Conservation (phyloP, 306 rosid genomes). For the Prunus armeniaca region DNA sequence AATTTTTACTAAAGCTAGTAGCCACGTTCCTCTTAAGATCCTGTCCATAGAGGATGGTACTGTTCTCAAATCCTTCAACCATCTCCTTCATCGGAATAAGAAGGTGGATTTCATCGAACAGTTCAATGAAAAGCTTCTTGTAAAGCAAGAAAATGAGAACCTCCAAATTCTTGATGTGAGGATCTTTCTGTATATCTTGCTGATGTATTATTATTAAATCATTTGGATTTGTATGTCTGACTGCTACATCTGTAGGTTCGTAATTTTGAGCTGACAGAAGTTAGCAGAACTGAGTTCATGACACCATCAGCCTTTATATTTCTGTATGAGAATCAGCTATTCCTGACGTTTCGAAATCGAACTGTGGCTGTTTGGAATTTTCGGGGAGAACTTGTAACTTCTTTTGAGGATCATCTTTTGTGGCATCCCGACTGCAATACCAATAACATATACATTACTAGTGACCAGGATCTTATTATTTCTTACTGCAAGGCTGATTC, state of each 20-base stretch:
- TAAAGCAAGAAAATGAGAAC: constrained; percentile 95
- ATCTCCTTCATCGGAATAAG: constrained; percentile 83
- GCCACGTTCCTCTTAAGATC: constrained; percentile 88
- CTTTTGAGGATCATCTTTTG: constrained; percentile 89
- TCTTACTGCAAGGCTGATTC: constrained; percentile 93
- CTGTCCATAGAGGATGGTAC: constrained; percentile 93
- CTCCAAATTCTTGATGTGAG: constrained; percentile 94
- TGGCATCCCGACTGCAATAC: constrained; percentile 99
- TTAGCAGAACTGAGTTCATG: constrained; percentile 75
- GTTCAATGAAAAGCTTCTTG: constrained; percentile 95
- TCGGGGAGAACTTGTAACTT: constrained; percentile 90
- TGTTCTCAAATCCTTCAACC: constrained; percentile 84
- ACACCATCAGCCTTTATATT: constrained; percentile 94
- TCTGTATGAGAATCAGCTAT: constrained; percentile 83
- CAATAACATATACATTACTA: constrained; percentile 85
- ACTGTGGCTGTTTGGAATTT: constrained; percentile 95
- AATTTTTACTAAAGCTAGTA: constrained; percentile 64
- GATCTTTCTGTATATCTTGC: constrained; percentile 9
- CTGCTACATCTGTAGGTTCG: constrained; percentile 55
- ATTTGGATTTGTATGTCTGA: constrained; percentile 29
- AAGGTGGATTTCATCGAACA: constrained; percentile 97
- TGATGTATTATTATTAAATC: constrained; percentile 6
- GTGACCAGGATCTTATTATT: constrained; percentile 92
- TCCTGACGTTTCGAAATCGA: constrained; percentile 80
- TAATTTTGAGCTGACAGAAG: constrained; percentile 67